Conservation (phyloP, 2,329 filamentous ascomycete genomes). For the Xylariaceae sp. region DNA sequence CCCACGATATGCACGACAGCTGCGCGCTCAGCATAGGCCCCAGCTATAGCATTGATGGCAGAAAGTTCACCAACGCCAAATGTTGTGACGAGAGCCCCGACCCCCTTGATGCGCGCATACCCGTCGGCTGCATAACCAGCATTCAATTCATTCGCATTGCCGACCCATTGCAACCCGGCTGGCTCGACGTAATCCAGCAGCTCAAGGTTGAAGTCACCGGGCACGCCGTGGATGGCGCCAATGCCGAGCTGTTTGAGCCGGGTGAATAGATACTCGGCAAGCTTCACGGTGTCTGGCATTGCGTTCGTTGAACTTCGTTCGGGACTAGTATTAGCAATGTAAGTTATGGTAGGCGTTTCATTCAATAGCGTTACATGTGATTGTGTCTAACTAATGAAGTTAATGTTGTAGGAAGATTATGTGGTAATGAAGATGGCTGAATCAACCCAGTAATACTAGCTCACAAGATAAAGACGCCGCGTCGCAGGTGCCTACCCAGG, state of each 20-base stretch:
- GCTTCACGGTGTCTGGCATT: conserved; percentile 32
- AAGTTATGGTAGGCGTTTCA: no score
- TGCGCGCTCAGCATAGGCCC: conserved; percentile 62
- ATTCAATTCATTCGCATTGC: conserved; percentile 65
- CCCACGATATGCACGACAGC: conserved; percentile 66
- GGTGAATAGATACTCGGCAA: conserved; percentile 56
- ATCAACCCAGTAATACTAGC: no score
- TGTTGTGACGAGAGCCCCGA: conserved; percentile 60
- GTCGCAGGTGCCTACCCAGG: no score
- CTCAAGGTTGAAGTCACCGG: conserved; percentile 59
- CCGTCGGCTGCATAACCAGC: conserved; percentile 64
- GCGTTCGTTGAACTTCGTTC: neutral
- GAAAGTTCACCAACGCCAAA: conserved; percentile 66
- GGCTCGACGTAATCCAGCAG: conserved; percentile 48
- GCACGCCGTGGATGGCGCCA: conserved; percentile 71
- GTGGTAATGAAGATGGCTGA: no score
- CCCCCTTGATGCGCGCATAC: conserved; percentile 61
- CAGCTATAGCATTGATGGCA: conserved; percentile 65
- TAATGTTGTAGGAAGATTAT: no score
- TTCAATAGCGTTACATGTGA: no score
- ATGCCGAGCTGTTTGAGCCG: conserved; percentile 70
- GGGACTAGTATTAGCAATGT: no score
- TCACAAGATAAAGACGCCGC: no score
- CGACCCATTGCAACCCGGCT: conserved; percentile 51
- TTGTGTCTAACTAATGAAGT: no score